Evolutionary conservation across 352 stramenopile species (phyloP), one percentile per base, ranked within the genome.

Genomic region (Phytophthora sp.): DNA sequence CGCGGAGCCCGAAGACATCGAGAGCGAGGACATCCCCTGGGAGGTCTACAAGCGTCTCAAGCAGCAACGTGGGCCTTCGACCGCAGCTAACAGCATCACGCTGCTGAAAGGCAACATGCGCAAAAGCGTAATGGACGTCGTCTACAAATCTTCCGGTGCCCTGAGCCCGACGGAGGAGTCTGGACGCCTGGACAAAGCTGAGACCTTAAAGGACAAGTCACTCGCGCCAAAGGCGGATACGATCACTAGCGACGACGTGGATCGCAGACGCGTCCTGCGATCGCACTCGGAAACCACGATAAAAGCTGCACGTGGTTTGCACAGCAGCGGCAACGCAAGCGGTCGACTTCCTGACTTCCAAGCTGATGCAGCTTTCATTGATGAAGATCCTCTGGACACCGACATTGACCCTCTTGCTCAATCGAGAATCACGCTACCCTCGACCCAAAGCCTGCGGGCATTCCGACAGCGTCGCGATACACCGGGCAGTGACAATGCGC

Each of bases 31-130:
- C 48, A 76, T 89, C 20, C 78, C 84, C 30, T 92, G 84, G 84
- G 84, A 91, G 44, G 78, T 87, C n/a, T 92, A 81, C 66, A 91
- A 90, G 76, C 79, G 82, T 12, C 71, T 89, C 18, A 87, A 87
- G 50, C 75, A 84, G 55, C 79, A 88, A 62, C 79, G 72, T n/a
- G 79, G 75, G 0, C 76, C 80, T 23, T 89, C 79, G 10, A 87
- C 74, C 2, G 79, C 80, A 4, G 62, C 46, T 24, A 88, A 89
- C 54, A 88, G 78, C 53, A 64, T 89, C 60, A 83, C 79, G 21
- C 60, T 92, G 5, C 48, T 88, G 12, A 89, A 89, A 41, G 76
- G 65, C 15, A 89, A 70, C 32, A 73, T 92, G 71, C 78, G 82
- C 62, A 86, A 88, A 51, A 73, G 69, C 34, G 74, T 79, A 17